A percentile compares a stretch with the other conserved stretches of the same genome.
phyloP scores from a whole-genome alignment of 306 rosid genomes.

The Coriaria nepalensis region DNA sequence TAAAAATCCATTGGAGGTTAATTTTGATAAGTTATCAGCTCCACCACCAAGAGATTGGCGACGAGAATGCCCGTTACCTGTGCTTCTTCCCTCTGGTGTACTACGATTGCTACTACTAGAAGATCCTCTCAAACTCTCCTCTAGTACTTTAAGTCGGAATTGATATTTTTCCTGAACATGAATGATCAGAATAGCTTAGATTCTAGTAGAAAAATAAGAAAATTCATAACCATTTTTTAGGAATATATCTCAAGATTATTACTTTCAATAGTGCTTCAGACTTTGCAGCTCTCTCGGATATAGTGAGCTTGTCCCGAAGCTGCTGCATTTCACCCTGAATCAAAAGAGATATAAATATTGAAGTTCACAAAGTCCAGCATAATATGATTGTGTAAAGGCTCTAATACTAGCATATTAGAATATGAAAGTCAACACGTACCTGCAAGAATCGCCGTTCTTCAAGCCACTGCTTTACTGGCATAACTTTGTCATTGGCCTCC shows the following conservation, averaged over 20 bases:
- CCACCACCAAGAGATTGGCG: slow-evolving; percentile 98
- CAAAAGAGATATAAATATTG: too few species aligned
- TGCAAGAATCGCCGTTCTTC: slow-evolving; percentile 91
- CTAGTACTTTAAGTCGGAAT: slow-evolving; percentile 83
- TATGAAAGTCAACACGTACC: slow-evolving; percentile 23
- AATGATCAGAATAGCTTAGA: background rate
- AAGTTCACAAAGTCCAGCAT: too few species aligned
- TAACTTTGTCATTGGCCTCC: slow-evolving; percentile 93
- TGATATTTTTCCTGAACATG: slow-evolving; percentile 73
- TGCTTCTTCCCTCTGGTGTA: slow-evolving; percentile 64
- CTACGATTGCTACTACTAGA: slow-evolving; percentile 55
- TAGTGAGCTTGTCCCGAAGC: slow-evolving; percentile 78
- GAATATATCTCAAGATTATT: slow-evolving; percentile 34
- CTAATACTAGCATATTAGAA: background rate
- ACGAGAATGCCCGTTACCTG: slow-evolving; percentile 84
- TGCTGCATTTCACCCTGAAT: slow-evolving; percentile 59
- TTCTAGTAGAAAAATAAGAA: background rate
- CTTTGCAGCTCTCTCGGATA: slow-evolving; percentile 69
- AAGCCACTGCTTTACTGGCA: slow-evolving; percentile 99
- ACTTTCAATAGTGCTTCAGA: slow-evolving; percentile 95
- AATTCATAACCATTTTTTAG: too few species aligned
- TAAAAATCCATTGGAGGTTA: slow-evolving; percentile 71
- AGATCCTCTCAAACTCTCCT: slow-evolving; percentile 85
- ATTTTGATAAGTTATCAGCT: slow-evolving; percentile 66
- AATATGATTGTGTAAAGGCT: too few species aligned